Conservation (phyloP, 2,329 filamentous ascomycete genomes). For the Aspergillus ochraceus region DNA sequence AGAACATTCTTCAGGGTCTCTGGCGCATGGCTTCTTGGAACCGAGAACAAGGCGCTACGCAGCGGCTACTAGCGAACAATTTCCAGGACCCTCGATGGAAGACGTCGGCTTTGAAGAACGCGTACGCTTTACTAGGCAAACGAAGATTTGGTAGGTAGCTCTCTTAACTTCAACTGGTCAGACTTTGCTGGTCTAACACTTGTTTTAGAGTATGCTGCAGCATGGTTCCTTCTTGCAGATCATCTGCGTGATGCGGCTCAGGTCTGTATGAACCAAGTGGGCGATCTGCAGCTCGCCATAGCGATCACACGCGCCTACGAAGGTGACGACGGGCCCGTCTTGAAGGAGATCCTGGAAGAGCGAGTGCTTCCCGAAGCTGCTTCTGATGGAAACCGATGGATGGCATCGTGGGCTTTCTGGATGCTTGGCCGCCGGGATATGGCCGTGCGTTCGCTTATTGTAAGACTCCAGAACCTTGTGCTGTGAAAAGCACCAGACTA, state of each 20-base stretch:
- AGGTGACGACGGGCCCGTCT: slow-evolving; percentile 73
- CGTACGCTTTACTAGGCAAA: slow-evolving; percentile 90
- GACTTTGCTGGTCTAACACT: slow-evolving; percentile 10
- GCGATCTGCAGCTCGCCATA: slow-evolving; percentile 86
- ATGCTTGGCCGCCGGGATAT: slow-evolving; percentile 79
- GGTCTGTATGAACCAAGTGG: slow-evolving; percentile 81
- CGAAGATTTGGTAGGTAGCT: slow-evolving; percentile 71
- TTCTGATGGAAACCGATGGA: slow-evolving; percentile 83
- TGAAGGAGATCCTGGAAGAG: slow-evolving; percentile 74
- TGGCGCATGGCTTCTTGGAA: slow-evolving; percentile 96
- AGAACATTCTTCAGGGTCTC: slow-evolving; percentile 81
- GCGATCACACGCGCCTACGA: slow-evolving; percentile 85
- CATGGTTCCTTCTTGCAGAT: slow-evolving; percentile 91
- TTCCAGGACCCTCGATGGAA: slow-evolving; percentile 85
- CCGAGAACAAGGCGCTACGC: slow-evolving; percentile 78
- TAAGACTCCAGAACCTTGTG: slow-evolving; percentile 44
- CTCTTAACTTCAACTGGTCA: neutral
- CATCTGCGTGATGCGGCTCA: slow-evolving; percentile 81
- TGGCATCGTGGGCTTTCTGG: slow-evolving; percentile 95
- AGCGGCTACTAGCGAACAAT: slow-evolving; percentile 81
- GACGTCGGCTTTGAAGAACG: slow-evolving; percentile 90
- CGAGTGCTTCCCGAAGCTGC: slow-evolving; percentile 76
- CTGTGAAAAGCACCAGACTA: neutral
- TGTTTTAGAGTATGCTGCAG: slow-evolving; percentile 79
- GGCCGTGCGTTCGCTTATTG: slow-evolving; percentile 79